Base-by-base conservation (phyloP, 2,329 filamentous ascomycete genomes). In the Tolypocladium album region DNA sequence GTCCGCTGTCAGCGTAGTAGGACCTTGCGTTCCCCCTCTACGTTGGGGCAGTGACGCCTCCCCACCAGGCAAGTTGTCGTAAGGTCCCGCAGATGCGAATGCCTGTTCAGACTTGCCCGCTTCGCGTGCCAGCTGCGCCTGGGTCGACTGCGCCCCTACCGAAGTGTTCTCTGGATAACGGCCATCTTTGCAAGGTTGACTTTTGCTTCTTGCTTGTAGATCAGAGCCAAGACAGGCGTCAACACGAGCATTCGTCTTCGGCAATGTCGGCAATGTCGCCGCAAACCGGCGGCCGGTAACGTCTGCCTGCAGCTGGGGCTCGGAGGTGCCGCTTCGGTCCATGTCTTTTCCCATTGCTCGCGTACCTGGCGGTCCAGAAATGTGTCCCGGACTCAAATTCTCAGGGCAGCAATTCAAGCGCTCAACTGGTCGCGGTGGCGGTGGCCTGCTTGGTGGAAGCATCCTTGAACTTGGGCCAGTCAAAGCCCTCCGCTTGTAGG, bases 321-420 rank as follows among this genome's bases (percentile, higher is more conserved):
- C 57, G 3, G 15, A 17, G 9, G 38, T 9, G 22, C 36, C 24
- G 12, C 17, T 27, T 24, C 15, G 0, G 11, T 22, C 34, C 36
- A 4, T 52, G 15, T 53, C 24, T 24, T 40, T 34, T 24, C 22
- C 22, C 15, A 4, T 53, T 2, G 4, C n/a, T 7, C 34, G n/a
- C 17, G 9, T 22, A 24, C 47, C 55, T 15, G 38, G 15, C 31
- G 11, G 20, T 15, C 3, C 22, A 7, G 56, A 55, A 27, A 27
- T 55, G 24, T 62, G 47, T 24, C 43, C 39, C 36, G 63, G 62
- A 52, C 62, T 64, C 3, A n/a, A 56, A 15, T 58, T 24, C 13
- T 36, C 42, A 8, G 62, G 62, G 9, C 53, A 39, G 1, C 31
- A 15, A 15, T 42, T 47, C 56, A 27, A 34, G 31, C 42, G 58